Conservation (phyloP, 148 eudicot species). For the Rhododendron griersonianum region DNA sequence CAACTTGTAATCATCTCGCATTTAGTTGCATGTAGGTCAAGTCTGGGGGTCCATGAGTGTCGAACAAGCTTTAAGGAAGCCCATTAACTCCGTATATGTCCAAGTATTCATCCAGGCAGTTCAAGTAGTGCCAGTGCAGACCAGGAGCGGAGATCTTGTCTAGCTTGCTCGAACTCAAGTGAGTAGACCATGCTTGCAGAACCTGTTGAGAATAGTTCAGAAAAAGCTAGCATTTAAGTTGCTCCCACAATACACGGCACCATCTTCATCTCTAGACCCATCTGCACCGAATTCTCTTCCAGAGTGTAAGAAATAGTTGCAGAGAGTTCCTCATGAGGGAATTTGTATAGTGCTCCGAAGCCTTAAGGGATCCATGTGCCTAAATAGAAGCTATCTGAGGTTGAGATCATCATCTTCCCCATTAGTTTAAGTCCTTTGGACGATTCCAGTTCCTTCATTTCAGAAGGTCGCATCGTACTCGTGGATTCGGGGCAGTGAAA, state of each 20-base stretch:
- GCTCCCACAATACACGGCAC: neutral
- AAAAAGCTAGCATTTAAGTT: neutral
- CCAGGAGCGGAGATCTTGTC: neutral
- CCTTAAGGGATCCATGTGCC: neutral
- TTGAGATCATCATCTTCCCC: neutral
- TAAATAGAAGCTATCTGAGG: neutral
- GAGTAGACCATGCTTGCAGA: neutral
- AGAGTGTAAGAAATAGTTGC: neutral
- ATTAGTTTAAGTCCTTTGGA: neutral
- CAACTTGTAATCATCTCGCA: neutral
- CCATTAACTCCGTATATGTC: neutral
- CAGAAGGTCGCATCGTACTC: neutral
- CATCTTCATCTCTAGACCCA: neutral
- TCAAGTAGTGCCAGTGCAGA: neutral
- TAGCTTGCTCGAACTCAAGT: neutral
- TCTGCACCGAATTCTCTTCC: neutral
- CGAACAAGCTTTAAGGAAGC: neutral
- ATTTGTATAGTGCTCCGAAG: neutral
- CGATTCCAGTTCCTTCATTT: neutral
- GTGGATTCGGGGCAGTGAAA: neutral
- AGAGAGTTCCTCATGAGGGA: neutral
- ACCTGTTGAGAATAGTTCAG: neutral
- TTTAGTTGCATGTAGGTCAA: neutral
- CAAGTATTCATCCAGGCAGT: neutral
- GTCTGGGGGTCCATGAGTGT: neutral